Conservation (phyloP, 1,284 basidiomycete genomes). For the Trichosporon sp. region DNA sequence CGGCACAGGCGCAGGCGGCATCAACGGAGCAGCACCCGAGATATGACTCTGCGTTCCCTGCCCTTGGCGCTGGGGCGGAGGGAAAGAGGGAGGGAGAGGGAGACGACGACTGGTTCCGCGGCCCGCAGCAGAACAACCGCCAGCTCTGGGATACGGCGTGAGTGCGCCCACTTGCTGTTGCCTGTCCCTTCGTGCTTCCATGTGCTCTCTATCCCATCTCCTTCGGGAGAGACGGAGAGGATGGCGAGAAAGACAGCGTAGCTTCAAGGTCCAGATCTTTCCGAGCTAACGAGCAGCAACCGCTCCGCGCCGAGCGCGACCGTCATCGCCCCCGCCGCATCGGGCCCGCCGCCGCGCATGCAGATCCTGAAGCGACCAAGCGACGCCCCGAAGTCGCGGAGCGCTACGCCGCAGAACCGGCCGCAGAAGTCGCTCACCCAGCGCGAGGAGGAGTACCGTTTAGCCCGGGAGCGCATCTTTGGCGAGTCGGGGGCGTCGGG, state of each 20-base stretch:
- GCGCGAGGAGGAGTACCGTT: slow-evolving; percentile 35
- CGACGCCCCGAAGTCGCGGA: not conserved
- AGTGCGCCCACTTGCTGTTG: slow-evolving; percentile 19
- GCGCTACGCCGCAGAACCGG: slow-evolving; percentile 21
- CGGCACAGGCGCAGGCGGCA: not conserved
- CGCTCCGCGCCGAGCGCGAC: slow-evolving; percentile 21
- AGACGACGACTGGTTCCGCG: slow-evolving; percentile 34
- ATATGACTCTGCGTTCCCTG: slow-evolving; percentile 12
- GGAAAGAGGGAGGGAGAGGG: slow-evolving; percentile 6
- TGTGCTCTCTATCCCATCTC: too few relatives aligned
- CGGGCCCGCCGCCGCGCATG: slow-evolving; percentile 31
- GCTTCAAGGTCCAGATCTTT: too few relatives aligned
- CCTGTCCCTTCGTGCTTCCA: not conserved
- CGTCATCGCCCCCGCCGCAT: not conserved
- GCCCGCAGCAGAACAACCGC: slow-evolving; percentile 26
- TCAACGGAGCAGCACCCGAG: not conserved
- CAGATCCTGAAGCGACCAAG: slow-evolving; percentile 32
- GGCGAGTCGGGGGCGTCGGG: slow-evolving; percentile 1
- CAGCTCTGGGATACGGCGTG: slow-evolving; percentile 38
- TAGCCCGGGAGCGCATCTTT: slow-evolving; percentile 35
- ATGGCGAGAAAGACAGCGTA: too few relatives aligned
- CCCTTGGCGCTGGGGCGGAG: not conserved
- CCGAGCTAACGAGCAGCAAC: slow-evolving; percentile 25
- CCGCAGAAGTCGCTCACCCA: slow-evolving; percentile 33
- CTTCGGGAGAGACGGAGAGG: too few relatives aligned